Conservation (phyloP, 139 green algal species). For the Pseudopediastrum boryanum region DNA sequence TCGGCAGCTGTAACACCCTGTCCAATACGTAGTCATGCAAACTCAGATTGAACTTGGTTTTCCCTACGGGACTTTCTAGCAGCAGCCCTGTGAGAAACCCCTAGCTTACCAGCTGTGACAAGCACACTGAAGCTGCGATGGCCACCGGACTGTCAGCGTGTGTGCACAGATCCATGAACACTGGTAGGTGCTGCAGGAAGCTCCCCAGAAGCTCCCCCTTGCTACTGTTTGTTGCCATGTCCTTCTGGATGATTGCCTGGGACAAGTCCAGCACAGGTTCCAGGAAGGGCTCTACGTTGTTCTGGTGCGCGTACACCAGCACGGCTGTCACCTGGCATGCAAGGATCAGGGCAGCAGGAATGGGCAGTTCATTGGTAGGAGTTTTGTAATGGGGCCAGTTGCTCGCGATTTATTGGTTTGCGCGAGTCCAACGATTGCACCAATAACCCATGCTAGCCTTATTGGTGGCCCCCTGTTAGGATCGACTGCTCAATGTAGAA, state of each 20-base stretch:
- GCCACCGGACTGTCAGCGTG: constrained; percentile 52
- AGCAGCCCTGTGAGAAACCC: not conserved
- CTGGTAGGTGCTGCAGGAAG: constrained; percentile 38
- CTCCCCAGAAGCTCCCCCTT: constrained; percentile 16
- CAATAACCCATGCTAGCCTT: too few relatives aligned
- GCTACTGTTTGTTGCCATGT: constrained; percentile 18
- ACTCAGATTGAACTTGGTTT: not conserved
- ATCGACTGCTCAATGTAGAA: too few relatives aligned
- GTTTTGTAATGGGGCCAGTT: too few relatives aligned
- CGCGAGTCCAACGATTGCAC: too few relatives aligned
- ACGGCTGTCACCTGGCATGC: constrained; percentile 68
- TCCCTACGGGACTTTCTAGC: not conserved
- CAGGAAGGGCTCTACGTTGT: constrained; percentile 85
- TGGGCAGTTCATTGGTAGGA: too few relatives aligned
- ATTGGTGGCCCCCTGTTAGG: too few relatives aligned
- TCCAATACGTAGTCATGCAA: not conserved
- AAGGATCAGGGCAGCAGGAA: not conserved
- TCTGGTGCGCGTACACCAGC: constrained; percentile 81
- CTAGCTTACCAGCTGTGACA: constrained; percentile 45
- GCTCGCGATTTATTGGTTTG: too few relatives aligned
- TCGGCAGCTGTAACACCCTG: not conserved
- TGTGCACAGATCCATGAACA: constrained; percentile 54
- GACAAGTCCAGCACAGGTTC: constrained; percentile 81
- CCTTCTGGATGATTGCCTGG: constrained; percentile 50
- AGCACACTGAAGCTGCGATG: constrained; percentile 42